phyloP scores from a whole-genome alignment of 2,329 filamentous ascomycete genomes.

The Tolypocladium nubicola region DNA sequence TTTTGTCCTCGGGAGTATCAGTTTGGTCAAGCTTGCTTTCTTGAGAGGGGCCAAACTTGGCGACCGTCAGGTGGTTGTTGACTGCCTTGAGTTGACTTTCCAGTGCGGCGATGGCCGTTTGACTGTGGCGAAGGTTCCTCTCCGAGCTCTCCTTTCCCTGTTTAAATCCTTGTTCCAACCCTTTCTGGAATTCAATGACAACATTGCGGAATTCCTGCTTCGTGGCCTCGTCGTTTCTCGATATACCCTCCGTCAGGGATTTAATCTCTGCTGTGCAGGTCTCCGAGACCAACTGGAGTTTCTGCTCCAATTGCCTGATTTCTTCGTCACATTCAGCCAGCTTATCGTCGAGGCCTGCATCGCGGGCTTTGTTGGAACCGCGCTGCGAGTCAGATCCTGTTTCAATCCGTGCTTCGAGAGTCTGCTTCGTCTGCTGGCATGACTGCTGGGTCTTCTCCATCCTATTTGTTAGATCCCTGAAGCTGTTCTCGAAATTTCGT shows the following conservation, averaged over 20 bases:
- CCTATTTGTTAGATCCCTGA: neutral
- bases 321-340: slow-evolving; percentile 10
- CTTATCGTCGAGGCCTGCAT: slow-evolving; percentile 8
- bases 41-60: neutral
- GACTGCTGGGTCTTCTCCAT: slow-evolving; percentile 3
- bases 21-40: neutral
- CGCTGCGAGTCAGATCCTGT: slow-evolving; percentile 1
- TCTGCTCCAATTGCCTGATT: slow-evolving; percentile 11
- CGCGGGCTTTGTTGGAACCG: neutral
- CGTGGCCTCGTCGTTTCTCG: slow-evolving; percentile 5
- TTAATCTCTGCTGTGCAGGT: slow-evolving; percentile 10
- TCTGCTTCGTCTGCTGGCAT: slow-evolving; percentile 8
- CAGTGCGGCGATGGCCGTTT: slow-evolving; percentile 6
- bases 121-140: slow-evolving; percentile 5
- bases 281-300: slow-evolving; percentile 7
- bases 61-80: slow-evolving; percentile 6
- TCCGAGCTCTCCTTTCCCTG: slow-evolving; percentile 11
- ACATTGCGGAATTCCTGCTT: slow-evolving; percentile 9
- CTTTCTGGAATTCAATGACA: slow-evolving; percentile 8
- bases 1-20: neutral
- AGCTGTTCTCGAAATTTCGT: neutral
- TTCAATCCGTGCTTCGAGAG: slow-evolving; percentile 5
- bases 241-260: slow-evolving; percentile 3
- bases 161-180: slow-evolving; percentile 12
- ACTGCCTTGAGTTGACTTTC: slow-evolving; percentile 11